phyloP scores from a whole-genome alignment of 2,329 filamentous ascomycete species.

The Aspergillus brunneoviolaceus region DNA sequence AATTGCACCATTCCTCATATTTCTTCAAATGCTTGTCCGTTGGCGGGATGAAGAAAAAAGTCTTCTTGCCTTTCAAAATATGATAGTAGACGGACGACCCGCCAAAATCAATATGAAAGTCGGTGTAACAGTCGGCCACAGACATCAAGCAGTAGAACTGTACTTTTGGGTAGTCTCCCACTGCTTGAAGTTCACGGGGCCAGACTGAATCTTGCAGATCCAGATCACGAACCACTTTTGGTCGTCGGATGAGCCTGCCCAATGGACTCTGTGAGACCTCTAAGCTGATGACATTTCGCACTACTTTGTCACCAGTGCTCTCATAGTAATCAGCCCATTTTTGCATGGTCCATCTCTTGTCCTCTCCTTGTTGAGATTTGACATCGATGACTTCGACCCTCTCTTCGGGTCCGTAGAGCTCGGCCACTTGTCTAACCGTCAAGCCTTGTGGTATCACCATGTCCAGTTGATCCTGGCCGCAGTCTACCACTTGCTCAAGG shows the following conservation, averaged over 20 bases:
- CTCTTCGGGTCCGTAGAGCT: constrained; percentile 63
- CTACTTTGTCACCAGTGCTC: constrained; percentile 57
- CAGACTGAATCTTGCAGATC: constrained; percentile 54
- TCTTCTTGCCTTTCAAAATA: constrained; percentile 67
- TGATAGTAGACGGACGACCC: constrained; percentile 71
- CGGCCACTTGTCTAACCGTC: constrained; percentile 62
- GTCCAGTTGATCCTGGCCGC: constrained; percentile 64
- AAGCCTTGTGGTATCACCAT: constrained; percentile 67
- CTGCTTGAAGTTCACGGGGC: constrained; percentile 52
- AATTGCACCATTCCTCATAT: constrained; percentile 70
- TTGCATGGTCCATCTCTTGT: constrained; percentile 63
- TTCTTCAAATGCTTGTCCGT: constrained; percentile 68
- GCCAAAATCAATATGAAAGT: constrained; percentile 71
- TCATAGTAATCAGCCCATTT: constrained; percentile 70
- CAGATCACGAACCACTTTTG: constrained; percentile 65
- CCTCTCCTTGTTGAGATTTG: constrained; percentile 65
- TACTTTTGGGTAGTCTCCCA: constrained; percentile 61
- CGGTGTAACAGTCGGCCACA: constrained; percentile 68
- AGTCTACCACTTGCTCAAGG: constrained; percentile 52
- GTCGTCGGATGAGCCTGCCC: constrained; percentile 61
- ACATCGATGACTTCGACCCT: constrained; percentile 68
- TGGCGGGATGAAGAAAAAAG: constrained; percentile 70
- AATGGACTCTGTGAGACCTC: constrained; percentile 65
- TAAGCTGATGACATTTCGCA: constrained; percentile 68
- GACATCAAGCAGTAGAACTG: constrained; percentile 72